phyloP scores from a whole-genome alignment of 2,329 filamentous ascomycete species.

The Diaporthe australafricana region DNA sequence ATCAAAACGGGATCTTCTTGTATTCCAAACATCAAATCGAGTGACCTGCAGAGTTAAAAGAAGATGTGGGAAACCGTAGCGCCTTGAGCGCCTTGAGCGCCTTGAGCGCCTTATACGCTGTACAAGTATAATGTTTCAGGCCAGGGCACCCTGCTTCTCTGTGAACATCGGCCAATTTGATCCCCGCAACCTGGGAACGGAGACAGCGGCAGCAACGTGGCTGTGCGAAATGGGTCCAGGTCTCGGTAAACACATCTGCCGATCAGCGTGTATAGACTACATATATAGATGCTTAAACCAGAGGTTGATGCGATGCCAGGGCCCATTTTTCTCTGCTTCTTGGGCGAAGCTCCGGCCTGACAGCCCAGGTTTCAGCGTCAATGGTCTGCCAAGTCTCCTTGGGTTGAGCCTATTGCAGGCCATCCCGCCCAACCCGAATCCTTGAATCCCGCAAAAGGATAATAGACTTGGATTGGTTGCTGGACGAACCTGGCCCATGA shows the following conservation, averaged over 20 bases:
- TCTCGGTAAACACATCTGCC: slow-evolving; percentile 18
- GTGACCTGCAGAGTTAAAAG: too few species aligned
- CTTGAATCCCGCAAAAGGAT: slow-evolving; percentile 15
- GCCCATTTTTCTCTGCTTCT: background rate
- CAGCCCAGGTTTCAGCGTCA: slow-evolving; percentile 5
- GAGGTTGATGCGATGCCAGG: background rate
- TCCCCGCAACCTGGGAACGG: background rate
- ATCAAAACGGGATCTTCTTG: background rate
- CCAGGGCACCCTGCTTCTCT: background rate
- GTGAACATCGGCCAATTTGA: background rate
- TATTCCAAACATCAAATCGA: background rate
- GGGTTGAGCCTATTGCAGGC: slow-evolving; percentile 14
- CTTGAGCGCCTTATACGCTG: background rate
- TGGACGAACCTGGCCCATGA: slow-evolving; percentile 13
- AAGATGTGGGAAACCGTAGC: background rate
- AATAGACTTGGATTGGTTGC: background rate
- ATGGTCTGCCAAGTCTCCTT: background rate
- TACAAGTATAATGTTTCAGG: background rate
- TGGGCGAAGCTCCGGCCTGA: slow-evolving; percentile 15
- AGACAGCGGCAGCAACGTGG: slow-evolving; percentile 7
- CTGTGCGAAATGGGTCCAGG: slow-evolving; percentile 1
- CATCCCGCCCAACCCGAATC: slow-evolving; percentile 14
- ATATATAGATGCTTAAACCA: background rate
- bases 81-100: background rate
- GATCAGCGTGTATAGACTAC: background rate